These are phyloP conservation scores for Hanseniaspora singularis DNA, from an alignment of 805 yeast species.

Conservation along the genomic window DNA sequence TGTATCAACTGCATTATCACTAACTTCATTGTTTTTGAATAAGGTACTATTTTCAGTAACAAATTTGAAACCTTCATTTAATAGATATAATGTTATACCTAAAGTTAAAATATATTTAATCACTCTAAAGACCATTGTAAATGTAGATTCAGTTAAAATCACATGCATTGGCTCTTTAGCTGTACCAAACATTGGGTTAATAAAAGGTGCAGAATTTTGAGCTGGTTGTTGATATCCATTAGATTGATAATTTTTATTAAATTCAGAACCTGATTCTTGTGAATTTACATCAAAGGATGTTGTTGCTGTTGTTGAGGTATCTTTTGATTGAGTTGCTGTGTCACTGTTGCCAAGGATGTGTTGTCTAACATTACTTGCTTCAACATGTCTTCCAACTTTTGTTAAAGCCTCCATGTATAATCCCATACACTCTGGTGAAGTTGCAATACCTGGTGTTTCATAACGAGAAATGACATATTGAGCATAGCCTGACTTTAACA, in stretches of 20 bases:
- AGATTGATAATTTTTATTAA: slow-evolving; percentile 16
- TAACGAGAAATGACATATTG: slow-evolving; percentile 88
- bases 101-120: slow-evolving; percentile 77
- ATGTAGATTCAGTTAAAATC: slow-evolving; percentile 74
- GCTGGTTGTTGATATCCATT: slow-evolving; percentile 8
- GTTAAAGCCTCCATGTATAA: slow-evolving; percentile 72
- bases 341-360: slow-evolving; percentile 25
- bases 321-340: neutral
- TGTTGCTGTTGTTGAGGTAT: too few species aligned
- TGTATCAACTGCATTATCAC: slow-evolving; percentile 71
- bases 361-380: slow-evolving; percentile 57
- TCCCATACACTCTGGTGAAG: slow-evolving; percentile 64
- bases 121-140: slow-evolving; percentile 73
- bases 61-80: slow-evolving; percentile 64
- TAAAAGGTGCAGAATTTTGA: slow-evolving; percentile 21
- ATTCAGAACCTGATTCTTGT: too few species aligned
- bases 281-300: too few species aligned
- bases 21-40: slow-evolving; percentile 57
- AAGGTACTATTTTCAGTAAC: slow-evolving; percentile 61
- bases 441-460: slow-evolving; percentile 87
- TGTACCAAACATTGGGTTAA: slow-evolving; percentile 40
- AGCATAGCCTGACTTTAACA: slow-evolving; percentile 78
- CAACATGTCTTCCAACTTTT: slow-evolving; percentile 61
- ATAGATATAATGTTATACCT: slow-evolving; percentile 68
- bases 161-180: slow-evolving; percentile 83